A percentile compares a stretch with the other conserved stretches of the same genome.
Evolutionary conservation across 2,329 filamentous ascomycete genomes (phyloP).

Genomic region (Penicillium corylophilum): DNA sequence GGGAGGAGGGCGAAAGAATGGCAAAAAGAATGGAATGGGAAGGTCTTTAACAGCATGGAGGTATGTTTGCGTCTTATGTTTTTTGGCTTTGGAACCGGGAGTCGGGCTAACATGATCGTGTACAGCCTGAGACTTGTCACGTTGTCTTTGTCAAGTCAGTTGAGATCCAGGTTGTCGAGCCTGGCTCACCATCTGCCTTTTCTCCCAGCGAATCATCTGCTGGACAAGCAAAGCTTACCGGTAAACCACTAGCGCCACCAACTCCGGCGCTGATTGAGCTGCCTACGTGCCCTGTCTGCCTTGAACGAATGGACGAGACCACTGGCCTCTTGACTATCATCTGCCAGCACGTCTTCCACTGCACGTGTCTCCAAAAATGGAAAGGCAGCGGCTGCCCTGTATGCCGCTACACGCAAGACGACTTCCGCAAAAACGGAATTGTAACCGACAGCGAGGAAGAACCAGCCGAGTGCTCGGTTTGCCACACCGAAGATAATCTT

Average conservation of each 20-base stretch:
- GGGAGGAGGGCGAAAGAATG: constrained; percentile 72
- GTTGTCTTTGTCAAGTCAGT: constrained; percentile 93
- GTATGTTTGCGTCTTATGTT: constrained; percentile 46
- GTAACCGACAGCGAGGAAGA: constrained; percentile 57
- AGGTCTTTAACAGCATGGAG: constrained; percentile 88
- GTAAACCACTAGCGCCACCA: constrained; percentile 65
- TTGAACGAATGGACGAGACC: constrained; percentile 98
- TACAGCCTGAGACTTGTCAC: constrained; percentile 85
- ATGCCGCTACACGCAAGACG: constrained; percentile 80
- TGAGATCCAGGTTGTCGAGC: constrained; percentile 69
- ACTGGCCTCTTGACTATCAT: constrained; percentile 92
- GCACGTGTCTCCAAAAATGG: constrained; percentile 94
- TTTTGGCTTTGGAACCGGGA: neutral
- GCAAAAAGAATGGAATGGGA: constrained; percentile 86
- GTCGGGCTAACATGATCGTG: constrained; percentile 10
- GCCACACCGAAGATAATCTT: constrained; percentile 76
- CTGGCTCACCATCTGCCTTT: constrained; percentile 25
- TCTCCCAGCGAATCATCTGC: constrained; percentile 31
- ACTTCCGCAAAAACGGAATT: constrained; percentile 47
- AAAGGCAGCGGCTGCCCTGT: constrained; percentile 90
- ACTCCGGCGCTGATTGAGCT: constrained; percentile 86
- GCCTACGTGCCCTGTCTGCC: constrained; percentile 91
- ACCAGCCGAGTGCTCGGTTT: constrained; percentile 67
- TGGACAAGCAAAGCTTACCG: constrained; percentile 49
- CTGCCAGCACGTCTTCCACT: constrained; percentile 97